These are phyloP conservation scores for Nicotiana attenuata DNA, from an alignment of 257 asterid genomes.

Conservation along the genomic window DNA sequence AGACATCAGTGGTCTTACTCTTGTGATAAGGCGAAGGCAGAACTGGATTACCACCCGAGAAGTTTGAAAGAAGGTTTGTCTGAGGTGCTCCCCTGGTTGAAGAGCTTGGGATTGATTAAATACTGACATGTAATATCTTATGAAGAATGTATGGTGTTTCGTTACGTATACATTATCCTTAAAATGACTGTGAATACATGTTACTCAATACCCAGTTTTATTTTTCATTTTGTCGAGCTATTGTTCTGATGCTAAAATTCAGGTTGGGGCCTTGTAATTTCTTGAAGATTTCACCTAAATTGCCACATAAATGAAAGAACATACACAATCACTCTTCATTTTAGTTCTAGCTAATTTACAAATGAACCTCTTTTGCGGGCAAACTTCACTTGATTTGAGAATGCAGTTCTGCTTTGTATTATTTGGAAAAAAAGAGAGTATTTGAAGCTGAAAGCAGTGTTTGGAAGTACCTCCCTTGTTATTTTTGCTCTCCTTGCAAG, in stretches of 20 bases:
- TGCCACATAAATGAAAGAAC: not conserved
- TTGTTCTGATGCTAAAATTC: not conserved
- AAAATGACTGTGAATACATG: not conserved
- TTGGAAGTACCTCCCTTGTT: not conserved
- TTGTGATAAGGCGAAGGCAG: conserved; percentile 76
- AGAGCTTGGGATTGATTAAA: conserved; percentile 55
- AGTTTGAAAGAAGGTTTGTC: conserved; percentile 69
- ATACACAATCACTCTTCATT: not conserved
- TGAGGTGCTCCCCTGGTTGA: conserved; percentile 88
- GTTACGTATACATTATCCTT: not conserved
- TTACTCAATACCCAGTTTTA: not conserved
- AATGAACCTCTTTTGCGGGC: not conserved
- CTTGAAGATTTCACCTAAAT: not conserved
- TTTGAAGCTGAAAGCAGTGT: too few relatives aligned
- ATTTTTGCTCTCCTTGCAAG: not conserved
- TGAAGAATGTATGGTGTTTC: not conserved
- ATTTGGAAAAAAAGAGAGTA: not conserved
- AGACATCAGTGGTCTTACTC: conserved; percentile 85
- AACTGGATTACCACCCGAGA: conserved; percentile 76
- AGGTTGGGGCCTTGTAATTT: not conserved
- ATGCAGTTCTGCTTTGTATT: not conserved
- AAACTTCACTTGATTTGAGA: not conserved
- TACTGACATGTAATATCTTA: conserved; percentile 24
- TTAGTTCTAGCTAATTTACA: not conserved
- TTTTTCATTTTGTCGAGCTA: not conserved